These are phyloP conservation scores for Rubia tinctorum DNA, from an alignment of 305 asterid genomes.

Conservation along the genomic window DNA sequence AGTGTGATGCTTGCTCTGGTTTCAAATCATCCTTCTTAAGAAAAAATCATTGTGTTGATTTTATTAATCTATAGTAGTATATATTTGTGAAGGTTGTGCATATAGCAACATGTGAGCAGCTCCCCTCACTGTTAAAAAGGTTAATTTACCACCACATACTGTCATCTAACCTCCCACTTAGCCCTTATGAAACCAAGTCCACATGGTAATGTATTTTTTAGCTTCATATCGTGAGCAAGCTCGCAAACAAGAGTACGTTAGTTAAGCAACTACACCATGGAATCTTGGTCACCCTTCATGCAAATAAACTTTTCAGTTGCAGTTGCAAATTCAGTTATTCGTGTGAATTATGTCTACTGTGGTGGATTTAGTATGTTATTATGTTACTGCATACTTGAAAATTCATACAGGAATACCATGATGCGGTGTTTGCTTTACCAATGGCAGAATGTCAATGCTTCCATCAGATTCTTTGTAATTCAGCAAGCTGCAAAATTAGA, in stretches of 20 bases:
- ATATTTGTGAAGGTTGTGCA: conserved; percentile 64
- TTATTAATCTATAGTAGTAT: no score
- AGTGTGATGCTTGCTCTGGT: no score
- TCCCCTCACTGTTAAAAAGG: conserved; percentile 87
- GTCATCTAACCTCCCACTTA: conserved; percentile 99
- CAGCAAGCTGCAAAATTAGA: conserved; percentile 40
- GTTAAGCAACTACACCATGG: conserved; percentile 88
- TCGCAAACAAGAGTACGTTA: conserved; percentile 83
- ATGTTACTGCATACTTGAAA: conserved; percentile 48
- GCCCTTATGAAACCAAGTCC: conserved; percentile 86
- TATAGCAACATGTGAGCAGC: conserved; percentile 95
- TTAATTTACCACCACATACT: conserved; percentile 69
- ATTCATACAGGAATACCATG: conserved; percentile 66
- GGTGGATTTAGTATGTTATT: background rate
- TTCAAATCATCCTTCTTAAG: no score
- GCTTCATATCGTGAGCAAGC: conserved; percentile 67
- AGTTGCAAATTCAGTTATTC: background rate
- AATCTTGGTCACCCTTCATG: conserved; percentile 95
- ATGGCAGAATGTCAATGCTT: conserved; percentile 63
- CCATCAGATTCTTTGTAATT: conserved; percentile 55
- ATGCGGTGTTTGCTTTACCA: conserved; percentile 57
- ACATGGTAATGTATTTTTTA: conserved; percentile 71
- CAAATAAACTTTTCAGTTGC: background rate
- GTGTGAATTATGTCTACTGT: background rate
- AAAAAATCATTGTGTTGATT: no score